Evolutionary conservation across 345 rosid genomes (phyloP).

Genomic region (Corymbia maculata): DNA sequence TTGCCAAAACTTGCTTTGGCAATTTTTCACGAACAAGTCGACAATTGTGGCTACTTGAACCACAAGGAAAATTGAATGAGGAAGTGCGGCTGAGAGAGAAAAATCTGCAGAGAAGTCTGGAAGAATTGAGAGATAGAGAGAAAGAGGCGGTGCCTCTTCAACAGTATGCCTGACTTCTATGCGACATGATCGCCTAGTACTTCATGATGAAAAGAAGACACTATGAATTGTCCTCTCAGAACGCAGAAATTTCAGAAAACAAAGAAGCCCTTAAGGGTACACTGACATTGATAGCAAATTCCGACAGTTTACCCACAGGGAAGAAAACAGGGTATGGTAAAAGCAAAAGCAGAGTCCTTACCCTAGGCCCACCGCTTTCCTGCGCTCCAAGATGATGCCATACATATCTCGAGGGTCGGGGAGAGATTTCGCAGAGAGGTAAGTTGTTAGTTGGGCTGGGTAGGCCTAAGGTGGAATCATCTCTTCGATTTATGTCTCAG

Average conservation of each 20-base stretch:
- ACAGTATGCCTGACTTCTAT: background rate
- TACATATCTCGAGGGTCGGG: slow-evolving; percentile 7
- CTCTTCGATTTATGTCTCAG: no score
- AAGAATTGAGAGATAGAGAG: no score
- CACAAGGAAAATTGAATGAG: no score
- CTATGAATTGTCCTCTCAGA: background rate
- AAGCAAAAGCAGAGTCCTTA: background rate
- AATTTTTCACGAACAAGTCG: no score
- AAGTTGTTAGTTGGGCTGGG: no score
- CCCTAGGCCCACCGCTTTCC: slow-evolving; percentile 5
- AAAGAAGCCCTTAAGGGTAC: background rate
- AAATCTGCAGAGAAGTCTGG: no score
- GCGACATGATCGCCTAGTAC: background rate
- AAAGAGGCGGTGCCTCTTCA: no score
- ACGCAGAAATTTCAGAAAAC: background rate
- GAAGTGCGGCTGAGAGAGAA: no score
- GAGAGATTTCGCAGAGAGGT: background rate
- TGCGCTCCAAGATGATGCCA: background rate
- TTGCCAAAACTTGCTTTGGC: no score
- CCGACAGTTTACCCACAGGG: background rate
- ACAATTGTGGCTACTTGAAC: no score
- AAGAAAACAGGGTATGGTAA: background rate
- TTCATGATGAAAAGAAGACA: background rate
- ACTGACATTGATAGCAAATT: background rate
- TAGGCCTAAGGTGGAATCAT: no score